Evolutionary conservation across 306 rosid species (phyloP).

Genomic region (Trifolium repens): DNA sequence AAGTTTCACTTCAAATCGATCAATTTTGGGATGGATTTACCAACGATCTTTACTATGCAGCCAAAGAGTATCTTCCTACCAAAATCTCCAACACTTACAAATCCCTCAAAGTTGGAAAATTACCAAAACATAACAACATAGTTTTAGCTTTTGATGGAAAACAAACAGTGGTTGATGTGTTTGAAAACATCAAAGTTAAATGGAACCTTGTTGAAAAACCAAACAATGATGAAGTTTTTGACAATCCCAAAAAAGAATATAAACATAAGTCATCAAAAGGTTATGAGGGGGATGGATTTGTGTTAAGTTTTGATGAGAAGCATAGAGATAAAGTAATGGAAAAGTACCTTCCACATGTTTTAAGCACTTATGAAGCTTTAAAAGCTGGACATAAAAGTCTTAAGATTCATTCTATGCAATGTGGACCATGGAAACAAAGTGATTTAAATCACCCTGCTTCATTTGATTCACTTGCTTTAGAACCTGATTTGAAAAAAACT

Average conservation of each 20-base stretch:
- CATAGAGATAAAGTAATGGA: slow-evolving; percentile 35
- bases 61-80: slow-evolving; percentile 7
- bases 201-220: slow-evolving; percentile 36
- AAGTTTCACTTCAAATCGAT: slow-evolving; percentile 36
- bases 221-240: neutral
- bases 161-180: slow-evolving; percentile 41
- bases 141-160: slow-evolving; percentile 29
- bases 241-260: neutral
- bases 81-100: slow-evolving; percentile 10
- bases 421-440: slow-evolving; percentile 8
- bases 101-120: slow-evolving; percentile 32
- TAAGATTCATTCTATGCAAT: slow-evolving; percentile 12
- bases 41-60: neutral
- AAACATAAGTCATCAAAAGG: neutral
- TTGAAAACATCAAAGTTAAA: slow-evolving; percentile 35
- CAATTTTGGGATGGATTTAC: neutral
- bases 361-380: slow-evolving; percentile 11
- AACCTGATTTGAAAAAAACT: slow-evolving; percentile 37
- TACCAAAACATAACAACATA: neutral
- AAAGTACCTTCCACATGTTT: slow-evolving; percentile 36
- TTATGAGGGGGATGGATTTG: neutral
- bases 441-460: slow-evolving; percentile 48
- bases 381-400: slow-evolving; percentile 36
- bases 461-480: slow-evolving; percentile 46
- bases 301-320: slow-evolving; percentile 38